phyloP scores from a whole-genome alignment of 495 filamentous ascomycete genomes.

The Entonaema liquescens region DNA sequence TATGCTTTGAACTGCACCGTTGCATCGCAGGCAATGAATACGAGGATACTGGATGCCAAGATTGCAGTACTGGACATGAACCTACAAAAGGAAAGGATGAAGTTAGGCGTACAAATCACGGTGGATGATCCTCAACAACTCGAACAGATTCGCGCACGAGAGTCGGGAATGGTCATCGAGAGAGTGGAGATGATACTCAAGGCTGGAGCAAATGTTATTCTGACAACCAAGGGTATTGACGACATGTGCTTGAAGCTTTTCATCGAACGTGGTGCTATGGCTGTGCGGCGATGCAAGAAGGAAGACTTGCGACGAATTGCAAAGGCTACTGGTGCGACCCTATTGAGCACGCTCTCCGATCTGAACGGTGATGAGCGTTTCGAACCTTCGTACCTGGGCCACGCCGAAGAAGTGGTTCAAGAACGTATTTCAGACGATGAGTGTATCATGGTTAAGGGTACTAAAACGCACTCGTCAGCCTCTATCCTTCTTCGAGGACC shows the following conservation, averaged over 20 bases:
- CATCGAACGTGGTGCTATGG: constrained; percentile 95
- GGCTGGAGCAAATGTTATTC: constrained; percentile 92
- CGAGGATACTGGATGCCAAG: constrained; percentile 90
- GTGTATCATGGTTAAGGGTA: constrained; percentile 96
- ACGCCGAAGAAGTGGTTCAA: constrained; percentile 94
- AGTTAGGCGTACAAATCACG: constrained; percentile 97
- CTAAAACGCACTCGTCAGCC: constrained; percentile 89
- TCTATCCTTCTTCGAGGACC: constrained; percentile 96
- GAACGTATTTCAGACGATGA: constrained; percentile 99
- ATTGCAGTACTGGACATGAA: constrained; percentile 99
- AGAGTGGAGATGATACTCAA: constrained; percentile 97
- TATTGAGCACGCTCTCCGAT: constrained; percentile 92
- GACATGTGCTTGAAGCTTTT: constrained; percentile 95
- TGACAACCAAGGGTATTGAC: constrained; percentile 99
- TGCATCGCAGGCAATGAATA: constrained; percentile 97
- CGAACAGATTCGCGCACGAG: constrained; percentile 93
- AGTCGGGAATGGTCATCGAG: constrained; percentile 92
- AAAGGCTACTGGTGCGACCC: constrained; percentile 92
- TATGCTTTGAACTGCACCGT: constrained; percentile 99
- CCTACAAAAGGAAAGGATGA: constrained; percentile 98
- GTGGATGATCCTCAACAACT: constrained; percentile 96
- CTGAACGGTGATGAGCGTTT: constrained; percentile 98
- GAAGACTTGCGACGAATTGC: constrained; percentile 96
- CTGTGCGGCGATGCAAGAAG: constrained; percentile 96
- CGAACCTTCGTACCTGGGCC: constrained; percentile 84